These are phyloP conservation scores for Zarea fungicola DNA, from an alignment of 2,329 filamentous ascomycete species.

Conservation along the genomic window DNA sequence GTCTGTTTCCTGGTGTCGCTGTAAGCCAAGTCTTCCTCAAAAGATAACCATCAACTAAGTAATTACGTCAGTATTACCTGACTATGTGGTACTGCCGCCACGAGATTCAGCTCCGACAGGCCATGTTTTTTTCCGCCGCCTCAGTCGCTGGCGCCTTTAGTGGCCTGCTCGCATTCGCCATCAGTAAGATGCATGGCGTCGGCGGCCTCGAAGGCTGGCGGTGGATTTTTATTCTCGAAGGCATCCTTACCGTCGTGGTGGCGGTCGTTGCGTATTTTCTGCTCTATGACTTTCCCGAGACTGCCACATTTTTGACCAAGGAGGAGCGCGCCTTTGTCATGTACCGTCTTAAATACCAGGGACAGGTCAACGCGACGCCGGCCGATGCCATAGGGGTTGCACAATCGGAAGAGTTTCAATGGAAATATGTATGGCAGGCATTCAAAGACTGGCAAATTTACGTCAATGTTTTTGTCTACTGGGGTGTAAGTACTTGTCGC, in stretches of 20 bases:
- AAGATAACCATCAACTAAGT: conserved; percentile 11
- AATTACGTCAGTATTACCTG: conserved; percentile 54
- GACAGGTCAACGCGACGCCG: conserved; percentile 3
- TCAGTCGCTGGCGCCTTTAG: conserved; percentile 71
- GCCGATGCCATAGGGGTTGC: conserved; percentile 34
- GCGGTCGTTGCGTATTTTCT: conserved; percentile 64
- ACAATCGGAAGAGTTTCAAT: conserved; percentile 65
- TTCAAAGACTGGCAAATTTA: conserved; percentile 72
- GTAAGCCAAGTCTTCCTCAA: conserved; percentile 12
- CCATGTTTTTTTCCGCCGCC: conserved; percentile 76
- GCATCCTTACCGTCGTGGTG: conserved; percentile 60
- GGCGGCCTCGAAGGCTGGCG: conserved; percentile 50
- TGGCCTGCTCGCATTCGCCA: conserved; percentile 63
- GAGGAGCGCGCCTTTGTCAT: conserved; percentile 64
- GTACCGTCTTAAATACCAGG: conserved; percentile 44
- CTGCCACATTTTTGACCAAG: conserved; percentile 62
- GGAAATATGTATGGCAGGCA: conserved; percentile 63
- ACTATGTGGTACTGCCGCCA: conserved; percentile 74
- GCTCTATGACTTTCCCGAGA: conserved; percentile 74
- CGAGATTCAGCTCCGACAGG: conserved; percentile 66
- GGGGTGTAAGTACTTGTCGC: conserved; percentile 42
- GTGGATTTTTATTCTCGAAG: conserved; percentile 63
- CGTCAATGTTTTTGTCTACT: conserved; percentile 50
- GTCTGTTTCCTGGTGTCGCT: conserved; percentile 59
- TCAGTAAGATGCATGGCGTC: conserved; percentile 59